Percentiles rank a stretch among this genome's conserved stretches.
phyloP scores from a whole-genome alignment of 176 grass and related monocot genomes.

The Ensete ventricosum region DNA sequence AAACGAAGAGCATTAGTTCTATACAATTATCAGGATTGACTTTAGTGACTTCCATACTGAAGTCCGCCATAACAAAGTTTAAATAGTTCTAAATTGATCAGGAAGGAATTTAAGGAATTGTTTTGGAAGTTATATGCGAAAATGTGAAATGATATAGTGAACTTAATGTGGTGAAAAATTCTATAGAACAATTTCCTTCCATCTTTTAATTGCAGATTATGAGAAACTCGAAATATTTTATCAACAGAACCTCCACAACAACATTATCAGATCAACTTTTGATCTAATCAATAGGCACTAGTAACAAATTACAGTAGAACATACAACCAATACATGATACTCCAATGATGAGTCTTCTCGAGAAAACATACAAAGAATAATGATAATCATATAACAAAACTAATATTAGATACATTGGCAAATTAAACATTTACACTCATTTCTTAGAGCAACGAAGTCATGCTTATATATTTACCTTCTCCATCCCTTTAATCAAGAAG shows the following conservation, averaged over 20 bases:
- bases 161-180: neutral
- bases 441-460: neutral
- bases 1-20: too few species aligned
- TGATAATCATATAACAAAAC: neutral
- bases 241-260: neutral
- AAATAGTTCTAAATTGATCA: neutral
- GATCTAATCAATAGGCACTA: neutral
- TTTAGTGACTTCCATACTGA: too few species aligned
- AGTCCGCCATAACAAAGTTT: neutral
- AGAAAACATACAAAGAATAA: neutral
- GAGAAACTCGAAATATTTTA: neutral
- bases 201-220: neutral
- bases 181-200: neutral
- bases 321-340: neutral
- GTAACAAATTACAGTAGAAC: neutral
- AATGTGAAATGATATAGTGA: neutral
- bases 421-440: neutral
- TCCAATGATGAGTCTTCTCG: neutral
- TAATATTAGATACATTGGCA: neutral
- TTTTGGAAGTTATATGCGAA: neutral
- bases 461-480: constrained; percentile 51
- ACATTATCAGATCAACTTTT: neutral
- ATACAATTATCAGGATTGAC: too few species aligned
- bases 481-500: constrained; percentile 98
- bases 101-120: neutral